Base-by-base conservation (phyloP, 371 early-diverging fungal species). In the Mucor indicus region DNA sequence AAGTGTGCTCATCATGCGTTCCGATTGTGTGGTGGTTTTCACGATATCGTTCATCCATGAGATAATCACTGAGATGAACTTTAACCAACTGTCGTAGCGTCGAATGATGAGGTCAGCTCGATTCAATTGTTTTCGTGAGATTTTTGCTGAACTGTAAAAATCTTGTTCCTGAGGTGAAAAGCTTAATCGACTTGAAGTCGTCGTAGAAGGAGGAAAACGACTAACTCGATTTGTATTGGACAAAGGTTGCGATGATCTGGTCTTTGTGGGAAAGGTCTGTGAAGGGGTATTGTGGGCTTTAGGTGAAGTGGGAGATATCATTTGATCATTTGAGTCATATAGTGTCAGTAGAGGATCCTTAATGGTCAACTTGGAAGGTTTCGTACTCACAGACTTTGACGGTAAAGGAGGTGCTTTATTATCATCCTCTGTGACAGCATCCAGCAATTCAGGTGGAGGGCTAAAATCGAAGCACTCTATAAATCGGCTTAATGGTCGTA, bases 71-170 rank as follows among this genome's bases (percentile, higher is more conserved):
- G 51, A 52, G 4, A 69, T 27, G 12, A 66, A 36, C 4, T 44
- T 38, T 11, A 46, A 37, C 70, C 70, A 69, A 13, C 44, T 29
- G 4, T 62, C 60, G 7, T 62, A 54, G 5, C 70, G 62, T 16
- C 48, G 49, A 12, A 69, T 60, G 15, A 69, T 53, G 3, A 62
- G 43, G 11, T 69, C 63, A 9, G 66, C 70, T 4, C 60, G 57
- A 17, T 69, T 62, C 15, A 48, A 22, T 12, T 20, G 12, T 12
- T 20, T 7, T 10, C 15, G n/a, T 4, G 39, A 7, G 29, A 29
- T 22, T 13, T 38, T 20, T 8, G 9, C 23, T 4, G 19, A 9
- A 8, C 19, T 37, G 17, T n/a, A n/a, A n/a, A n/a, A n/a, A n/a
- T 37, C 19, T 3, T 17, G 37, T 5, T 37, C 7, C 37, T 17